Evolutionary conservation across 371 early-diverging fungal genomes (phyloP).

Genomic region (Rhizopus microsporus): DNA sequence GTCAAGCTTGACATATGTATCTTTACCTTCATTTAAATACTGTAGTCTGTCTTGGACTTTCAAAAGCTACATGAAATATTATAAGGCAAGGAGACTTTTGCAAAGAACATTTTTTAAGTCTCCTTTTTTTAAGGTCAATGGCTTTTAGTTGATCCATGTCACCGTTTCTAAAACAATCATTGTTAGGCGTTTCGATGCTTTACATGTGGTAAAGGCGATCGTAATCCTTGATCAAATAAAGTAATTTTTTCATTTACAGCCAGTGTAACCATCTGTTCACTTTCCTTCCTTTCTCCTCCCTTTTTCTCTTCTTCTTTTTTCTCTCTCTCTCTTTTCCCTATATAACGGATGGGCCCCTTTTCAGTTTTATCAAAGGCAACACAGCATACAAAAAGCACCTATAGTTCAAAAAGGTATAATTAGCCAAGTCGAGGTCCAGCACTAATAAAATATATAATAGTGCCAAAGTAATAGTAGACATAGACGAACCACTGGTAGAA

Average conservation of each 20-base stretch:
- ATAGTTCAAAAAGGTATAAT: slow-evolving; percentile 4
- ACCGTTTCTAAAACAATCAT: too few relatives aligned
- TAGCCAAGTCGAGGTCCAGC: background rate
- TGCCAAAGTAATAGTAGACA: background rate
- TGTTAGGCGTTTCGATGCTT: too few relatives aligned
- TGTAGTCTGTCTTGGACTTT: too few relatives aligned
- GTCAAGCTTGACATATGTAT: too few relatives aligned
- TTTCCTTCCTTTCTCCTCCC: slow-evolving; percentile 5
- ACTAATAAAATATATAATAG: background rate
- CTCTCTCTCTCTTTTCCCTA: background rate
- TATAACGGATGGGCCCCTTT: slow-evolving; percentile 3
- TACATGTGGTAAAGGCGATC: too few relatives aligned
- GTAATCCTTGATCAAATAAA: background rate
- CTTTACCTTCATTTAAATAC: too few relatives aligned
- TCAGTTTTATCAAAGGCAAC: slow-evolving; percentile 11
- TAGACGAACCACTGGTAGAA: slow-evolving; percentile 9
- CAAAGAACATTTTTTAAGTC: too few relatives aligned
- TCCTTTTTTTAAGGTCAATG: too few relatives aligned
- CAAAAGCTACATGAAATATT: too few relatives aligned
- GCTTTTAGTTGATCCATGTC: too few relatives aligned
- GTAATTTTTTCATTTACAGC: background rate
- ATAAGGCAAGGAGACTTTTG: too few relatives aligned
- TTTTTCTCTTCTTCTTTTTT: slow-evolving; percentile 1
- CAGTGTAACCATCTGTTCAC: background rate
- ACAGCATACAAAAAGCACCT: slow-evolving; percentile 14